Evolutionary conservation across 345 rosid species (phyloP), one percentile per base, ranked within the genome.

Genomic region (Cochlearia excelsa): DNA sequence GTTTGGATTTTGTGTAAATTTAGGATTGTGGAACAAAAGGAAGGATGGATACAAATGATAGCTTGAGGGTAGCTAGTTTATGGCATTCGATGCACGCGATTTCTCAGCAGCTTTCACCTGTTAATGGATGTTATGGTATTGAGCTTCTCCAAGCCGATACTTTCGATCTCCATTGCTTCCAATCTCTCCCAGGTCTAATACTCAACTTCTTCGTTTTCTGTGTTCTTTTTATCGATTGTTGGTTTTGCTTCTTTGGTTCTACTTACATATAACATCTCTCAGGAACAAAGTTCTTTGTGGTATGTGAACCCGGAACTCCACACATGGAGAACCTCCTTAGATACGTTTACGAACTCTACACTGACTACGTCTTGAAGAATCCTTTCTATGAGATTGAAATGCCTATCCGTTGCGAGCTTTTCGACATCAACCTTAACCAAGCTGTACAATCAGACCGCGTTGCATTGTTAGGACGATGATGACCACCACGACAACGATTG

Each of bases 41-140:
- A 59, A 78, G 94, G 44, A 93, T 93, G 99, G 97, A 93, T 68
- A 89, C 99, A 8, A 93, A 93, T 76, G 97, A 93, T 69, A 89
- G 95, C 78, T 76, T 93, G 77, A 69, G 99, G 67, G 94, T 93
- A 77, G 99, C 99, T n/a, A 86, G 97, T 80, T 76, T 93, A 60
- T 89, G 95, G 99, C 97, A 93, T 69, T 93, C 97, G 6, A 93
- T 93, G 99, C 97, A 93, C 73, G 99, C 99, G 45, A 93, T 93
- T 67, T 93, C 99, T 39, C 99, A 93, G 77, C 99, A 93, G 78
- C 73, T 93, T 53, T 93, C 99, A 26, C 99, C 99, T 7, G 81
- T 77, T 5, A 59, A 80, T 51, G 97, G 94, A 3, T 89, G 99
- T 72, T 61, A 81, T n/a, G 99, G 99, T 57, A 89, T 93, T 30